Base-by-base conservation (phyloP, 2,329 filamentous ascomycete species). In the Aureobasidium sp. region DNA sequence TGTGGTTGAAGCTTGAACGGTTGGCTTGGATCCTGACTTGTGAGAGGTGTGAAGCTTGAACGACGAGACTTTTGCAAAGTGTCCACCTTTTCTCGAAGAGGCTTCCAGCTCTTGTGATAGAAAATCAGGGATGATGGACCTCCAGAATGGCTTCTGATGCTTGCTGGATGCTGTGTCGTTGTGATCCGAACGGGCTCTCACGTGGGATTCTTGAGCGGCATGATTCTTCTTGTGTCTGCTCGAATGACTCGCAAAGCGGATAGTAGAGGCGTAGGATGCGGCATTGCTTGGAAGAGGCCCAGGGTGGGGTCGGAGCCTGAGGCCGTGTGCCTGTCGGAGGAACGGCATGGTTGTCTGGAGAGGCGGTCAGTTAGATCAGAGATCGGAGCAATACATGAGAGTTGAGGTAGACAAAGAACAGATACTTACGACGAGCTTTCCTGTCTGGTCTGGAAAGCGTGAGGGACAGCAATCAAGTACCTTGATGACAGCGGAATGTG, bases 121-220 rank as follows among this genome's bases (percentile, higher is more conserved):
- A 15, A 61, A 61, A 37, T 51, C 53, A 8, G 61, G 58, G 20
- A 44, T 37, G 20, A 61, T 45, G 11, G 67, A 66, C 52, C 55
- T 68, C 72, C 71, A 73, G 66, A 73, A 73, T 2, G 68, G 70
- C 63, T 71, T 69, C 62, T 71, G 70, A 5, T 70, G 29, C 71
- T 73, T 74, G 2, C 77, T 77, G 61, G 79, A 79, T 36, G 78
- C 71, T 58, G 73, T 70, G 59, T 79, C 79, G 11, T 51, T 36
- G 12, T 77, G 77, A 60, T 79, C 74, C 20, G 73, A 68, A 29
- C 22, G 57, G 27, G 34, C 6, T 25, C 48, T 20, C 29, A 31
- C 31, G 29, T 36, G 29, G 2, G 44, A n/a, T 7, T 37, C 55
- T 29, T 34, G 45, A 11, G 17, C 17, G 34, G 6, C 57, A 11